Base-by-base conservation (phyloP, 202 grass and related monocot species). In the Bolboschoenoplectus hybrid region DNA sequence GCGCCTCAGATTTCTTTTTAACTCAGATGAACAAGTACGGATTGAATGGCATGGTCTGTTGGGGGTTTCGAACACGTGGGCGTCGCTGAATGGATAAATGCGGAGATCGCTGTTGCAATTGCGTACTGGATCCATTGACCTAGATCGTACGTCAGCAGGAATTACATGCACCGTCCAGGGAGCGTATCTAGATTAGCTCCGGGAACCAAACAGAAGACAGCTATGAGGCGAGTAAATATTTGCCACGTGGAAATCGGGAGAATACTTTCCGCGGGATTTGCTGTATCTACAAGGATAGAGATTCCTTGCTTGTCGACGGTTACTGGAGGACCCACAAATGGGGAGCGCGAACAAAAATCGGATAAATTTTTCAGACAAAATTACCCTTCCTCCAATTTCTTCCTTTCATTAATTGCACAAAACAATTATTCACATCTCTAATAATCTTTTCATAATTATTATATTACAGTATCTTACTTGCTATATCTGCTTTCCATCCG, bases 131-230 rank as follows among this genome's bases (percentile, higher is more conserved):
- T 83, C 39, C 20, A 65, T 69, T 39, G 44, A n/a, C 26, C 44
- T 1, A 14, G 19, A 52, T 9, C 45, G 61, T 69, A 68, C 38
- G 45, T 55, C 17, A 63, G 63, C 63, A 52, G 61, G 46, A 83
- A 39, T 83, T 83, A 38, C 81, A 83, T 67, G 62, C 64, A 51
- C 64, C 0, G 20, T 55, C 63, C 55, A 4, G 11, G 20, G 81
- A 69, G 81, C 43, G 14, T 35, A 50, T 67, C 61, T 17, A 10
- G 63, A 83, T 83, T 52, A 50, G 81, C 17, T 83, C 19, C 69
- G 9, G 12, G 11, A 38, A 55, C 49, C 32, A 40, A 69, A 83
- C 61, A 46, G 1, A 1, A 6, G 32, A 65, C 58, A 66, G 36
- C 8, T 6, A 11, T 47, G 8, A n/a, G 17, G 41, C 7, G 44